A percentile compares a stretch with the other conserved stretches of the same genome.
Evolutionary conservation across 2,329 filamentous ascomycete species (phyloP).

Genomic region (Penicillium nordicum): DNA sequence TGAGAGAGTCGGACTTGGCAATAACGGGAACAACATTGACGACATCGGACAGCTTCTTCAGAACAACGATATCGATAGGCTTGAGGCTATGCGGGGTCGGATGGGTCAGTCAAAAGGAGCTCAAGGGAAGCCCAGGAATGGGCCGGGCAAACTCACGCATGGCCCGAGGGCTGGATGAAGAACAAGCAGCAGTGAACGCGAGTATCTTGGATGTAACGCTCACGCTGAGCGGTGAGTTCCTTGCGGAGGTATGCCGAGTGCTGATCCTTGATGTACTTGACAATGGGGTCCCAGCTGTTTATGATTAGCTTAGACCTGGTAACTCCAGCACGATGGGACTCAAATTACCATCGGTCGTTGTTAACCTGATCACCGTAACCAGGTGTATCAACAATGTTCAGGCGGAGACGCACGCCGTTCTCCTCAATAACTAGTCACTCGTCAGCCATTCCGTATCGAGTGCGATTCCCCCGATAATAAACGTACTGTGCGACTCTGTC

Average conservation of each 20-base stretch:
- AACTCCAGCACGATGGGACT: background rate
- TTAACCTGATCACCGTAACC: slow-evolving; percentile 98
- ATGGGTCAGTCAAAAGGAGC: background rate
- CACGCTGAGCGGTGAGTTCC: slow-evolving; percentile 97
- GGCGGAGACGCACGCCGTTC: slow-evolving; percentile 92
- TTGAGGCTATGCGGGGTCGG: slow-evolving; percentile 58
- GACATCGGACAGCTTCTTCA: slow-evolving; percentile 99
- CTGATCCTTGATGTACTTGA: slow-evolving; percentile 99
- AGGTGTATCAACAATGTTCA: slow-evolving; percentile 99
- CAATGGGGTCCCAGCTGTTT: slow-evolving; percentile 88
- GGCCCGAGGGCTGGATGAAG: slow-evolving; percentile 98
- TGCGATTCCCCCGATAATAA: background rate
- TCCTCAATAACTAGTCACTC: slow-evolving; percentile 75
- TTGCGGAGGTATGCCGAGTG: slow-evolving; percentile 98
- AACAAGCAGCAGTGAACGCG: slow-evolving; percentile 99
- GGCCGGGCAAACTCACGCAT: slow-evolving; percentile 56
- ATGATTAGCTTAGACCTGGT: slow-evolving; percentile 20
- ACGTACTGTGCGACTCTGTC: slow-evolving; percentile 79
- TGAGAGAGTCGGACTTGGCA: slow-evolving; percentile 95
- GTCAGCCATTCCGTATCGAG: slow-evolving; percentile 16
- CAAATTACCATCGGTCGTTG: slow-evolving; percentile 82
- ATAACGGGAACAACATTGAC: slow-evolving; percentile 99
- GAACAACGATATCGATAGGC: slow-evolving; percentile 97
- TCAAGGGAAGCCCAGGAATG: background rate
- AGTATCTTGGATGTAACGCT: slow-evolving; percentile 98